phyloP scores from a whole-genome alignment of 345 rosid genomes.

The Fremontodendron californicum region DNA sequence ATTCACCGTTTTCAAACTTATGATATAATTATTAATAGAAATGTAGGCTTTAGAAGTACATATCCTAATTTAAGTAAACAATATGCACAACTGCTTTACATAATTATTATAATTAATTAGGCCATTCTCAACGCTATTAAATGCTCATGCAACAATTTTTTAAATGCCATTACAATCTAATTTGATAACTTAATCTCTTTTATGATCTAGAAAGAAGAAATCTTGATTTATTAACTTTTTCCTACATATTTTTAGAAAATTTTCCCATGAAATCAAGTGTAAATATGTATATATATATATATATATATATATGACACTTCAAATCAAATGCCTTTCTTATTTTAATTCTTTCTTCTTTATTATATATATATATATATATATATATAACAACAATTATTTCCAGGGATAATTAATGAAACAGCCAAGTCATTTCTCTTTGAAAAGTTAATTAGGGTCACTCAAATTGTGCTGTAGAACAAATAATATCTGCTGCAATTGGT shows the following conservation, averaged over 20 bases:
- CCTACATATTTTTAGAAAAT: no score
- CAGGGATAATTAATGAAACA: no score
- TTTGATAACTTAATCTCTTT: background rate
- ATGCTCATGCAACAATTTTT: background rate
- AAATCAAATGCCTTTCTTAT: no score
- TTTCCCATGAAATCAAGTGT: no score
- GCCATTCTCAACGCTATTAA: background rate
- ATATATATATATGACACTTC: no score
- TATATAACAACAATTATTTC: no score
- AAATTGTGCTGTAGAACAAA: background rate
- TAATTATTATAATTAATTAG: background rate
- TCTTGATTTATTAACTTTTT: no score
- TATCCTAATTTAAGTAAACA: background rate
- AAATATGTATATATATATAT: no score
- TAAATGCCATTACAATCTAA: background rate
- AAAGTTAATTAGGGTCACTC: background rate
- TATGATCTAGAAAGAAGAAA: no score
- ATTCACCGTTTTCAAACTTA: background rate
- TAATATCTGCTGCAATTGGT: background rate
- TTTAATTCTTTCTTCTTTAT: no score
- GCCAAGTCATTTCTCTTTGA: no score
- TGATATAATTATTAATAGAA: background rate
- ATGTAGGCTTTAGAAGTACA: background rate
- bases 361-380: no score
- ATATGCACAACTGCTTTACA: background rate